Evolutionary conservation across 2,329 filamentous ascomycete species (phyloP), one percentile per base, ranked within the genome.

Genomic region (Stenocarpella maydis): DNA sequence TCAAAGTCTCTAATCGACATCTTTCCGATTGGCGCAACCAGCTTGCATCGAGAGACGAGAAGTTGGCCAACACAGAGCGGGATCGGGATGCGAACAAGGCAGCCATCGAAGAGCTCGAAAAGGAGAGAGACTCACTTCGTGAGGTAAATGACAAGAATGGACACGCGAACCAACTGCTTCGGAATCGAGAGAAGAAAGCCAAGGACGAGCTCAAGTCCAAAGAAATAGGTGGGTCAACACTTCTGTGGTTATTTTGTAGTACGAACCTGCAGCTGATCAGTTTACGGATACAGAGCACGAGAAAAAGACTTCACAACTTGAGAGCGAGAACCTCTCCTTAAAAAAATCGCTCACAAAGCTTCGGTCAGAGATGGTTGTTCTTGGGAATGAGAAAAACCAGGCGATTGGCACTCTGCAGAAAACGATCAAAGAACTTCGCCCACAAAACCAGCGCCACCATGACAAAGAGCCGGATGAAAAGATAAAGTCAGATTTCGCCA

Each of bases 391-490:
- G 6, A n/a, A 24, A 3, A 43, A 37, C 19, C 9, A 43, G 14
- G n/a, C 15, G 21, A 24, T 43, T 21, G 19, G 15, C 1, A 17
- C 21, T 1, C 21, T 74, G 64, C 54, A 47, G 43, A 4, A 37
- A 24, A 15, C 68, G 67, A 17, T 64, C 55, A 9, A 64, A 21
- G 21, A 63, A 24, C 21, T 4, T 66, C 39, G 54, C n/a, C 39
- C 31, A 8, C 53, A 69, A 58, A 54, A 34, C 24, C 17, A 53
- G 26, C 47, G 43, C 24, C 49, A 61, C 28, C 34, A 17, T 14
- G 19, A 47, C 53, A 72, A 52, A 24, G 34, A 70, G 3, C 71
- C 72, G 1, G 73, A 74, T 15, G 60, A 67, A 1, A 70, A 72
- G 2, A 37, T 74, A 26, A 65, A 53, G 6, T 7, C 26, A 4